Evolutionary conservation across 2,329 filamentous ascomycete genomes (phyloP).

Genomic region (Magnaporthiopsis poae): DNA sequence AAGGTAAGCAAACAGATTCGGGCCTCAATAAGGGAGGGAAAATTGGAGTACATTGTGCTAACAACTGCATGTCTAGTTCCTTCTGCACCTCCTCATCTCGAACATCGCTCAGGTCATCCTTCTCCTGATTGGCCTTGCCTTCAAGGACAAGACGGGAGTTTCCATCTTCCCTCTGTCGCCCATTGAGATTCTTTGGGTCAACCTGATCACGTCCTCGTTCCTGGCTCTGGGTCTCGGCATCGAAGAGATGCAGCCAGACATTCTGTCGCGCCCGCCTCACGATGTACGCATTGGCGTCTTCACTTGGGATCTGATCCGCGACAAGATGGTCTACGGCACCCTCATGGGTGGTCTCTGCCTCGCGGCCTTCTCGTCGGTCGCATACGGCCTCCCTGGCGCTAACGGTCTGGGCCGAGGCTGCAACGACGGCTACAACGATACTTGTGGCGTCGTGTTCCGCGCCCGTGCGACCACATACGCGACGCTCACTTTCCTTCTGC

Average conservation of each 20-base stretch:
- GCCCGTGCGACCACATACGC: constrained; percentile 57
- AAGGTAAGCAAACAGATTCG: constrained; percentile 24
- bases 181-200: constrained; percentile 62
- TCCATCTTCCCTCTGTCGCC: constrained; percentile 58
- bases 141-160: constrained; percentile 48
- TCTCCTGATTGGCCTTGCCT: constrained; percentile 53
- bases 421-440: constrained; percentile 38
- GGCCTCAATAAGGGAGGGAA: no score
- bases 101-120: constrained; percentile 49
- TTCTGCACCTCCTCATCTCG: constrained; percentile 40
- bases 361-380: constrained; percentile 8
- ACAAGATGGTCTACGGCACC: constrained; percentile 49
- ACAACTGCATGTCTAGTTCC: background rate
- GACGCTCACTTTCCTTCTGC: constrained; percentile 55
- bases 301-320: constrained; percentile 47
- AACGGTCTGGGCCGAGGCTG: constrained; percentile 38
- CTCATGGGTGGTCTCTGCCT: constrained; percentile 9
- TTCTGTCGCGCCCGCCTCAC: constrained; percentile 53
- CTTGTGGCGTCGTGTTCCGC: constrained; percentile 48
- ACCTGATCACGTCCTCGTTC: constrained; percentile 58
- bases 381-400: constrained; percentile 28
- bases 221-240: constrained; percentile 60
- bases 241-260: constrained; percentile 51
- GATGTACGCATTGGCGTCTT: constrained; percentile 44
- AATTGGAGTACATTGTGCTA: no score